Conservation (phyloP, 1,139 yeast species). For the Maudiozyma humilis region DNA sequence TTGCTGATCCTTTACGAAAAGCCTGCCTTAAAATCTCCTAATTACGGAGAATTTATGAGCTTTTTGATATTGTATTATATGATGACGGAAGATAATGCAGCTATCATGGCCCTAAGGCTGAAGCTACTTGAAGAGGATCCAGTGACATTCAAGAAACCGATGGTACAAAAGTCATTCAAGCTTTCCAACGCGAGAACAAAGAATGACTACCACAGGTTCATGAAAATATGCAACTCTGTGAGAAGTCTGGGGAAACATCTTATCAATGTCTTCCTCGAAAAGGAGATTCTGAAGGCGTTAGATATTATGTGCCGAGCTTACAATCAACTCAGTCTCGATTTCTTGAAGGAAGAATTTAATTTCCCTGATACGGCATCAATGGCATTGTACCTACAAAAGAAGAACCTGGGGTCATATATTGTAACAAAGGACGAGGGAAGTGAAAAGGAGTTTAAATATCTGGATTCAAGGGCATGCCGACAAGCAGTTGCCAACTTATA, state of each 20-base stretch:
- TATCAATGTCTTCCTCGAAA: constrained; percentile 41
- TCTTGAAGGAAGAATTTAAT: constrained; percentile 42
- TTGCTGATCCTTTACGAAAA: constrained; percentile 51
- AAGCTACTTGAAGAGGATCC: constrained; percentile 24
- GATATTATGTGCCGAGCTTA: constrained; percentile 53
- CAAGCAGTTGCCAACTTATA: constrained; percentile 39
- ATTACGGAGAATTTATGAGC: constrained; percentile 57
- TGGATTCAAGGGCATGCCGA: constrained; percentile 37
- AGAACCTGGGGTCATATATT: constrained; percentile 37
- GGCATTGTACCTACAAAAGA: constrained; percentile 36
- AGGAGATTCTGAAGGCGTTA: constrained; percentile 56
- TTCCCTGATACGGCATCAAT: constrained; percentile 35
- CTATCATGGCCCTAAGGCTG: constrained; percentile 31
- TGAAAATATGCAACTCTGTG: constrained; percentile 38
- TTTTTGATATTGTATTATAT: constrained; percentile 72
- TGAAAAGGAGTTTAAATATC: constrained; percentile 28
- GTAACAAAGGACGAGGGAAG: constrained; percentile 25
- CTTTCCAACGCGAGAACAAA: constrained; percentile 37
- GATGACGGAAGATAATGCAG: constrained; percentile 56
- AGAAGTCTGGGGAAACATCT: constrained; percentile 32
- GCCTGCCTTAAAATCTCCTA: constrained; percentile 30
- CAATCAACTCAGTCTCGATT: constrained; percentile 44
- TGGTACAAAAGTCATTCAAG: constrained; percentile 38
- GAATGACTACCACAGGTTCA: constrained; percentile 47
- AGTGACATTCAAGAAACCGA: constrained; percentile 18